phyloP scores from a whole-genome alignment of 148 eudicot genomes.

The Cornus florida region DNA sequence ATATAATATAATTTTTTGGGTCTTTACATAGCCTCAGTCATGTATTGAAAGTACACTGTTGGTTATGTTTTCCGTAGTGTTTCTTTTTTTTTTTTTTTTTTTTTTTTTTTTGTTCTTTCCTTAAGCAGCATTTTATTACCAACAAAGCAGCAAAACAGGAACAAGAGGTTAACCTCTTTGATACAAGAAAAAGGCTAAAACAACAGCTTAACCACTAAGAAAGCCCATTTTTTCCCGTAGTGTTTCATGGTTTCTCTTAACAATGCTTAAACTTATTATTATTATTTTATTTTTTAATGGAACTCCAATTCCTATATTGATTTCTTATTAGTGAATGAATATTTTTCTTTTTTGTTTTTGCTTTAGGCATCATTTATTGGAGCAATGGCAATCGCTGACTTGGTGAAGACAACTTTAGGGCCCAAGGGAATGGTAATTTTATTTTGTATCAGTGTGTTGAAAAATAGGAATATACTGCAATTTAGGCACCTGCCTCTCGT shows the following conservation, averaged over 20 bases:
- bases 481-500: neutral
- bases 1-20: too few relatives aligned
- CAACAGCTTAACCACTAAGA: too few relatives aligned
- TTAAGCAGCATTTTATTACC: too few relatives aligned
- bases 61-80: too few relatives aligned
- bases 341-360: neutral
- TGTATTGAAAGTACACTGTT: too few relatives aligned
- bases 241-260: neutral
- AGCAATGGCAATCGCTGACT: conserved; percentile 87
- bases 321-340: neutral
- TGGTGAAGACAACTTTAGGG: conserved; percentile 94
- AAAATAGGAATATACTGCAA: conserved; percentile 1
- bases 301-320: neutral
- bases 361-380: conserved; percentile 82
- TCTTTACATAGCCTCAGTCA: too few relatives aligned
- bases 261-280: neutral
- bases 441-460: neutral
- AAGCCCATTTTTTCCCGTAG: too few relatives aligned
- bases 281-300: neutral
- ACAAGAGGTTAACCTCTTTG: too few relatives aligned
- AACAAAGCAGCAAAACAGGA: too few relatives aligned
- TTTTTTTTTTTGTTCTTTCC: too few relatives aligned
- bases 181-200: too few relatives aligned
- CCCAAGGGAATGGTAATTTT: conserved; percentile 92
- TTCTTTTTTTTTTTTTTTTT: too few relatives aligned